These are phyloP conservation scores for Fibroporia radiculosa DNA, from an alignment of 768 basidiomycete genomes.

Conservation along the genomic window DNA sequence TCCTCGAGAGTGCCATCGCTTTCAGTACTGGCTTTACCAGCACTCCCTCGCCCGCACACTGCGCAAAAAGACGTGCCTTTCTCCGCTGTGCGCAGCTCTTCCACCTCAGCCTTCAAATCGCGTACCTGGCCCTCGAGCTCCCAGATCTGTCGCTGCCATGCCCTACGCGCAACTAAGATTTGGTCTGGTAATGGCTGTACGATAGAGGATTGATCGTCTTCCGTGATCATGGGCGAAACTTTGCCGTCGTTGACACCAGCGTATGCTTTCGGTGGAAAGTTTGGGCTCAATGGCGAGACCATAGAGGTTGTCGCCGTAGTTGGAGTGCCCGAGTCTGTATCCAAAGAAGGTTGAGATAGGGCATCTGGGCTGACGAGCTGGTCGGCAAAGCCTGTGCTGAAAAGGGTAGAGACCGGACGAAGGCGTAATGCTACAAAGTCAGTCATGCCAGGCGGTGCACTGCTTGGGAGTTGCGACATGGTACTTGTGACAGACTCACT, in stretches of 20 bases:
- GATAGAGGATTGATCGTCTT: slow-evolving; percentile 36
- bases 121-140: slow-evolving; percentile 70
- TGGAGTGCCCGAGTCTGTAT: slow-evolving; percentile 41
- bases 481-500: slow-evolving; percentile 7
- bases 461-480: slow-evolving; percentile 32
- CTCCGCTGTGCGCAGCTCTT: slow-evolving; percentile 39
- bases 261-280: slow-evolving; percentile 18
- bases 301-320: slow-evolving; percentile 39
- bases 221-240: slow-evolving; percentile 15
- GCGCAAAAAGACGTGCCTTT: slow-evolving; percentile 41
- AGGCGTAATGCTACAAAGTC: slow-evolving; percentile 63
- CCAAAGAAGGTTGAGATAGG: slow-evolving; percentile 27
- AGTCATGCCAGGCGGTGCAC: slow-evolving; percentile 56
- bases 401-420: slow-evolving; percentile 69
- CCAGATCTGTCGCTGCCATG: slow-evolving; percentile 68
- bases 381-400: slow-evolving; percentile 60
- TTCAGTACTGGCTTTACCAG: slow-evolving; percentile 4
- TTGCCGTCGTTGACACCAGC: slow-evolving; percentile 22
- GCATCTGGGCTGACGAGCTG: slow-evolving; percentile 23
- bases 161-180: slow-evolving; percentile 45
- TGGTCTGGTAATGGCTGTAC: slow-evolving; percentile 56
- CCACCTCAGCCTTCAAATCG: slow-evolving; percentile 63
- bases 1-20: slow-evolving; percentile 13
- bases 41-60: slow-evolving; percentile 48
- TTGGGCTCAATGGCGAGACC: slow-evolving; percentile 42